Percentiles rank a stretch among this genome's conserved stretches.
phyloP scores from a whole-genome alignment of 768 basidiomycete genomes.

The Suillus cothurnatus region DNA sequence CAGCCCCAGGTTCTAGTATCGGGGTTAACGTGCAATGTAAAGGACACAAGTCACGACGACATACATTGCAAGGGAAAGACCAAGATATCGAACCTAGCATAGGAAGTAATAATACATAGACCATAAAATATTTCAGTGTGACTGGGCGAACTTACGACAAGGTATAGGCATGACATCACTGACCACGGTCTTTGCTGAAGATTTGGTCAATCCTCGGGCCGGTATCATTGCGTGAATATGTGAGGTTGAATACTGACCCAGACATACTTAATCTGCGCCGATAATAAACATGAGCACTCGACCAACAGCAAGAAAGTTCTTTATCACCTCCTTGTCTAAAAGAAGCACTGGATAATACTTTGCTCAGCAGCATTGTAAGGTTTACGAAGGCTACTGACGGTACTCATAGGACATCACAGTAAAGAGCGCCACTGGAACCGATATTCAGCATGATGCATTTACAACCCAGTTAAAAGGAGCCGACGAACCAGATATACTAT shows the following conservation, averaged over 20 bases:
- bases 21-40: not conserved
- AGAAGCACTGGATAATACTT: not conserved
- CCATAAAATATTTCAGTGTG: not conserved
- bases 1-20: not conserved
- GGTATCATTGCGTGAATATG: no score
- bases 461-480: no score
- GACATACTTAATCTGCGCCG: not conserved
- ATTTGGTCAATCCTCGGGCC: not conserved
- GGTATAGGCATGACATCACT: no score
- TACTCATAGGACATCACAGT: conserved; percentile 3
- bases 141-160: not conserved
- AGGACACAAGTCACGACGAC: not conserved
- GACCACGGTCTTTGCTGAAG: no score
- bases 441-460: not conserved
- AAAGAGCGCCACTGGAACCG: not conserved
- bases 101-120: not conserved
- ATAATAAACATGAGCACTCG: not conserved
- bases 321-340: not conserved
- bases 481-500: not conserved
- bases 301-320: not conserved
- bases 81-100: conserved; percentile 1
- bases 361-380: not conserved
- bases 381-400: not conserved
- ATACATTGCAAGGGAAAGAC: not conserved
- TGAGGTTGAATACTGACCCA: not conserved